These are phyloP conservation scores for Floccularia luteovirens DNA, from an alignment of 768 basidiomycete species.

Conservation along the genomic window DNA sequence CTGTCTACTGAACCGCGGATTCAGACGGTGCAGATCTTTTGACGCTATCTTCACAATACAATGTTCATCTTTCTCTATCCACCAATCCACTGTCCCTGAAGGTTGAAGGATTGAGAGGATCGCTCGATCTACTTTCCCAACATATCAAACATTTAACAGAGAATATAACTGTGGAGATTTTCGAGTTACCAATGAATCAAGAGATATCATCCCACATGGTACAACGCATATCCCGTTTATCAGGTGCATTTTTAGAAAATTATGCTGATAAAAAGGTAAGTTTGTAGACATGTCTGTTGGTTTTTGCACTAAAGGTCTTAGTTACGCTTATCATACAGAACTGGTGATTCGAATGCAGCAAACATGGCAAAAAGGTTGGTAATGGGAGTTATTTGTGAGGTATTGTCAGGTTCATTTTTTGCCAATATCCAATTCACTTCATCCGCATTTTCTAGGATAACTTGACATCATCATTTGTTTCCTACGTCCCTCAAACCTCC, in stretches of 20 bases:
- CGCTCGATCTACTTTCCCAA: slow-evolving; percentile 38
- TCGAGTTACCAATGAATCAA: slow-evolving; percentile 34
- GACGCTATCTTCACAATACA: slow-evolving; percentile 48
- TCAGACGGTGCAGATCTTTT: slow-evolving; percentile 61
- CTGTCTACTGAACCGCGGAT: slow-evolving; percentile 4
- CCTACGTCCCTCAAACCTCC: slow-evolving; percentile 21
- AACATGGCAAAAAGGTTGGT: slow-evolving; percentile 43
- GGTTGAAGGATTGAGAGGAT: slow-evolving; percentile 48
- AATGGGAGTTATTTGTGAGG: slow-evolving; percentile 45
- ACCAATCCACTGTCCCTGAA: slow-evolving; percentile 49
- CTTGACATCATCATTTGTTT: slow-evolving; percentile 15
- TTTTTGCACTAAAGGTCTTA: slow-evolving; percentile 13
- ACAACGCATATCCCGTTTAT: slow-evolving; percentile 59
- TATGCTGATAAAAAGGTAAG: slow-evolving; percentile 39
- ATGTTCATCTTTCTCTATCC: slow-evolving; percentile 54
- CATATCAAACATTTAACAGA: slow-evolving; percentile 42
- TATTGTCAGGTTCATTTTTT: slow-evolving; percentile 17
- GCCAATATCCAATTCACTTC: too few relatives aligned
- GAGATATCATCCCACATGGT: slow-evolving; percentile 39
- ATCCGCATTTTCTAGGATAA: too few relatives aligned
- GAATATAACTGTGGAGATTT: slow-evolving; percentile 28
- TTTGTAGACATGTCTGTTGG: neutral
- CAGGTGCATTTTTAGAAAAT: slow-evolving; percentile 58
- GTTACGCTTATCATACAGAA: slow-evolving; percentile 50
- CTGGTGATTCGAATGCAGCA: slow-evolving; percentile 25